Conservation (phyloP, 495 filamentous ascomycete species). For the Lophiotrema nucula region DNA sequence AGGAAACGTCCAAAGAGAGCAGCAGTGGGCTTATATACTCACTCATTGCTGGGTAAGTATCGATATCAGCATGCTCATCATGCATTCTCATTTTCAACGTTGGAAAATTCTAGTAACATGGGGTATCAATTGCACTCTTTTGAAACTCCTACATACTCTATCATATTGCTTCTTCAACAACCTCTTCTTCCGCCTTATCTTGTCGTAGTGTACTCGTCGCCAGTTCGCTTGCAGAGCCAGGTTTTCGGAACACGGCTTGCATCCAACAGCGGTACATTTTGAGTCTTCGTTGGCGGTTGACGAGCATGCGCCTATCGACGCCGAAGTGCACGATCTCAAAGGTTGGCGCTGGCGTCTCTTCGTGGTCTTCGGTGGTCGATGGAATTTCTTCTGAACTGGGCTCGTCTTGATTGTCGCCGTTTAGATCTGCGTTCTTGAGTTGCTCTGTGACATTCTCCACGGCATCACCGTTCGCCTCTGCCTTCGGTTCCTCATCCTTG, state of each 20-base stretch:
- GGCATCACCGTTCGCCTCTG: neutral
- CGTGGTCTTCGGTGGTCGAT: neutral
- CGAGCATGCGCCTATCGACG: slow-evolving; percentile 80
- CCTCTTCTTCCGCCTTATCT: slow-evolving; percentile 3
- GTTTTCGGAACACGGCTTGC: slow-evolving; percentile 84
- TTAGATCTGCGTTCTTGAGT: neutral
- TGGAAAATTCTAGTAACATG: too few relatives aligned
- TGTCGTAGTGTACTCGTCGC: slow-evolving; percentile 28
- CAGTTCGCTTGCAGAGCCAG: slow-evolving; percentile 31
- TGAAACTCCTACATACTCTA: too few relatives aligned
- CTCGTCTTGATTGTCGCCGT: neutral
- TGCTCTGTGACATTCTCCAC: slow-evolving; percentile 5
- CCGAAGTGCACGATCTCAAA: slow-evolving; percentile 77
- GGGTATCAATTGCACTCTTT: too few relatives aligned
- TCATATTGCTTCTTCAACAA: too few relatives aligned
- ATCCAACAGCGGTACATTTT: slow-evolving; percentile 99
- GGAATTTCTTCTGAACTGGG: neutral
- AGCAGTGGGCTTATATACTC: too few relatives aligned
- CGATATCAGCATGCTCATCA: too few relatives aligned
- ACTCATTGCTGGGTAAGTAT: too few relatives aligned
- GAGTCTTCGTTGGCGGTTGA: slow-evolving; percentile 82
- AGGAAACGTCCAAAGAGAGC: too few relatives aligned
- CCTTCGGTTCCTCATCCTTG: slow-evolving; percentile 7
- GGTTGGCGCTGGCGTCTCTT: slow-evolving; percentile 14
- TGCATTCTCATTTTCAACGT: too few relatives aligned